Percentiles rank a stretch among this genome's conserved stretches.
Conservation (phyloP, 2,329 filamentous ascomycete species). For the Hypomyces rosellus region DNA sequence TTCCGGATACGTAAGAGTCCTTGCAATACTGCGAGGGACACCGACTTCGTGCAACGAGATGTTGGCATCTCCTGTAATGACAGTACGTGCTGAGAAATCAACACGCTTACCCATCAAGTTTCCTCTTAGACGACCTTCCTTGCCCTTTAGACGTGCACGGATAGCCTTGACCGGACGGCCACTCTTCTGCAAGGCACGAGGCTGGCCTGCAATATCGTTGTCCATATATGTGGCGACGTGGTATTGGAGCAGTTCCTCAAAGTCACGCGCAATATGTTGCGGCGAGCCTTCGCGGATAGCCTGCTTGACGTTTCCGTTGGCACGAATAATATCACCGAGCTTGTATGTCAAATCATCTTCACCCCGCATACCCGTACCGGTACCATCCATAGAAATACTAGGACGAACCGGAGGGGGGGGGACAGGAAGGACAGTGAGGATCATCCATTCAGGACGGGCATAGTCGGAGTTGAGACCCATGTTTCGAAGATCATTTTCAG, state of each 20-base stretch:
- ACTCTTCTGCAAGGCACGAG: constrained; percentile 92
- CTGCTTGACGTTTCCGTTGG: constrained; percentile 89
- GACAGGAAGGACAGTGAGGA: constrained; percentile 89
- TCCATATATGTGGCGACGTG: constrained; percentile 99
- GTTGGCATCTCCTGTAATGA: constrained; percentile 98
- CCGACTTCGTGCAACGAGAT: constrained; percentile 95
- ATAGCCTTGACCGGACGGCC: constrained; percentile 96
- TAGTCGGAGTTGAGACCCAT: constrained; percentile 94
- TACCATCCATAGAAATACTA: constrained; percentile 95
- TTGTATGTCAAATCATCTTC: constrained; percentile 99
- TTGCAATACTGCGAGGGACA: constrained; percentile 87
- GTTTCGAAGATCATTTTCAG: constrained; percentile 70
- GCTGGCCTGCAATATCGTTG: constrained; percentile 95
- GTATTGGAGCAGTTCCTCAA: constrained; percentile 88
- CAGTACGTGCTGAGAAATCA: constrained; percentile 97
- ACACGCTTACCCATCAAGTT: constrained; percentile 99
- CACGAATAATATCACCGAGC: constrained; percentile 94
- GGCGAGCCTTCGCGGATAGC: constrained; percentile 89
- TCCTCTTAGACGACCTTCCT: constrained; percentile 93
- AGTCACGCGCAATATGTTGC: constrained; percentile 84
- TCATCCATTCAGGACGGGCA: constrained; percentile 96
- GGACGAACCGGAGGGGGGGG: constrained; percentile 93
- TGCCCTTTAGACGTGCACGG: constrained; percentile 94
- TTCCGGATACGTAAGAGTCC: constrained; percentile 91
- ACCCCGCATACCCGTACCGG: constrained; percentile 82